Evolutionary conservation across 2,329 filamentous ascomycete genomes (phyloP).

Genomic region (Metarhizium guizhouense): DNA sequence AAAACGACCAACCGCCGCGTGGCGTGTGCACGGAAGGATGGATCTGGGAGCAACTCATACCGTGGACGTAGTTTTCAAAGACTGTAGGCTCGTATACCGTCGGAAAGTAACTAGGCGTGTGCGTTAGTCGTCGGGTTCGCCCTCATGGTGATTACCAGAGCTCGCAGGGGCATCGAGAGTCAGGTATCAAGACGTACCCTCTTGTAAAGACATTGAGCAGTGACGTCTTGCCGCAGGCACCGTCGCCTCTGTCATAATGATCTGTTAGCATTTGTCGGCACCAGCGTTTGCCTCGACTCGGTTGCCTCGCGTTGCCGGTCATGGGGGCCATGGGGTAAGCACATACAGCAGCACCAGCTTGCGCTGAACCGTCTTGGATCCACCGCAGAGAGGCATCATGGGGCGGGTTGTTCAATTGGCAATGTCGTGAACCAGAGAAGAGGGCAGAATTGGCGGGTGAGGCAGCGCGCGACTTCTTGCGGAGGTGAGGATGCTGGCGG

Average conservation of each 20-base stretch:
- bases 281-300: background rate
- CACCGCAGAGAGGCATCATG: conserved; percentile 44
- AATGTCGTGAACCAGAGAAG: background rate
- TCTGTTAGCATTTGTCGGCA: conserved; percentile 1
- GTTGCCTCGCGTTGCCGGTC: conserved; percentile 9
- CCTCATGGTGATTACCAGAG: no score
- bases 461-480: background rate
- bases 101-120: conserved; percentile 68
- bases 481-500: background rate
- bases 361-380: conserved; percentile 80
- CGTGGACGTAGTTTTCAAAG: conserved; percentile 98
- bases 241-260: conserved; percentile 63
- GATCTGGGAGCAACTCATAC: conserved; percentile 41
- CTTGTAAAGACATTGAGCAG: conserved; percentile 96
- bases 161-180: background rate
- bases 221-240: conserved; percentile 95
- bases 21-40: background rate
- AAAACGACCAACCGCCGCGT: background rate
- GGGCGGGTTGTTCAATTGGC: background rate
- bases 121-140: background rate
- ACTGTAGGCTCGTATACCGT: conserved; percentile 98
- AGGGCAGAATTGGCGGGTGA: background rate
- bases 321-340: background rate
- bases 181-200: conserved; percentile 53
- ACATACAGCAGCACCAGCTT: conserved; percentile 85